phyloP scores from a whole-genome alignment of 176 grass and related monocot species.

The Triticum aestivum region DNA sequence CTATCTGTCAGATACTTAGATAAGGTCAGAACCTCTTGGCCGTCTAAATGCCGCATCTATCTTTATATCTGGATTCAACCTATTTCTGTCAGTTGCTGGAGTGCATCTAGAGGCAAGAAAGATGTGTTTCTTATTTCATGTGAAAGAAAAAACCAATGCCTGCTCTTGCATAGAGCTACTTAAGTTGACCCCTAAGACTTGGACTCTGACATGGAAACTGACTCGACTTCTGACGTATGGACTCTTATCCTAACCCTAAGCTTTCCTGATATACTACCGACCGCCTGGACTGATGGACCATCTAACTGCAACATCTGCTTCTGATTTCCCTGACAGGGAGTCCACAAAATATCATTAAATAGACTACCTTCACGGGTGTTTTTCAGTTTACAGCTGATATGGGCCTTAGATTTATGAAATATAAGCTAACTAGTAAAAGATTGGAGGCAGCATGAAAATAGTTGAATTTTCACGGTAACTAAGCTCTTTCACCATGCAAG shows the following conservation, averaged over 20 bases:
- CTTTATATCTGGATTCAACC: constrained; percentile 18
- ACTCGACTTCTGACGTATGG: neutral
- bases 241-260: neutral
- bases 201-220: neutral
- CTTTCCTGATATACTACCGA: neutral
- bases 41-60: neutral
- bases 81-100: constrained; percentile 17
- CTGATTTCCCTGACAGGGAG: neutral
- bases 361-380: neutral
- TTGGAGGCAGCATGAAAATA: neutral
- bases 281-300: neutral
- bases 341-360: neutral
- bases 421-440: neutral
- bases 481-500: neutral
- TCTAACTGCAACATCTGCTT: neutral
- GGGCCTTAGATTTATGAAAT: neutral
- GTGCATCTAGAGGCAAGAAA: neutral
- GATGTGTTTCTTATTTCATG: neutral
- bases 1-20: constrained; percentile 23
- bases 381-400: neutral
- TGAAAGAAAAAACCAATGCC: neutral
- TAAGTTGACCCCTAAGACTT: neutral
- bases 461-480: neutral
- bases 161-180: neutral
- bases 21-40: constrained; percentile 10